Evolutionary conservation across 306 rosid genomes (phyloP).

Genomic region (Vachellia pachyceras): DNA sequence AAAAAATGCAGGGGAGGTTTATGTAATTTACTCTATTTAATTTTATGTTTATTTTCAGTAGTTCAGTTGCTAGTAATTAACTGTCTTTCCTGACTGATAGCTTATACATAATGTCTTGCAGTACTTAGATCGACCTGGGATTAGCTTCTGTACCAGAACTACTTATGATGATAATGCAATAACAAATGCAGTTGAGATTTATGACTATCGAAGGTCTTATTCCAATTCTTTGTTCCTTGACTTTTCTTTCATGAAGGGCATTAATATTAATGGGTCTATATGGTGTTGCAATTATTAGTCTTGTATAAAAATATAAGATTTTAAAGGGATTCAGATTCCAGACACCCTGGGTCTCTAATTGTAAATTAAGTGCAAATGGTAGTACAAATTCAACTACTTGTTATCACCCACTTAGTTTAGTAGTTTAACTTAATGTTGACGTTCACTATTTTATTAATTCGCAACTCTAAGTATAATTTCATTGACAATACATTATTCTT

Average conservation of each 20-base stretch:
- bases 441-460: not conserved
- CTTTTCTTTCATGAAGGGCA: not conserved
- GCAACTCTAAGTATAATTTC: not conserved
- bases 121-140: slow-evolving; percentile 78
- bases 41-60: not conserved
- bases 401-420: not conserved
- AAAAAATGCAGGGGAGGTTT: not conserved
- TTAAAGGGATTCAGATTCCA: not conserved
- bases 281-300: slow-evolving; percentile 13
- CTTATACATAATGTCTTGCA: slow-evolving; percentile 41
- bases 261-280: not conserved
- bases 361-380: not conserved
- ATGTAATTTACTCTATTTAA: not conserved
- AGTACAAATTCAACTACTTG: not conserved
- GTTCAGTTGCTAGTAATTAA: not conserved
- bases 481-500: slow-evolving; percentile 27
- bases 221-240: slow-evolving; percentile 6
- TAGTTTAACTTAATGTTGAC: not conserved
- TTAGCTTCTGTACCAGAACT: slow-evolving; percentile 79
- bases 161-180: slow-evolving; percentile 83
- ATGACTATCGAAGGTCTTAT: slow-evolving; percentile 63
- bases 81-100: not conserved
- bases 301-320: not conserved
- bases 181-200: slow-evolving; percentile 83
- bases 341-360: not conserved